Base-by-base conservation (phyloP, 345 rosid species). In the Gossypium turneri region DNA sequence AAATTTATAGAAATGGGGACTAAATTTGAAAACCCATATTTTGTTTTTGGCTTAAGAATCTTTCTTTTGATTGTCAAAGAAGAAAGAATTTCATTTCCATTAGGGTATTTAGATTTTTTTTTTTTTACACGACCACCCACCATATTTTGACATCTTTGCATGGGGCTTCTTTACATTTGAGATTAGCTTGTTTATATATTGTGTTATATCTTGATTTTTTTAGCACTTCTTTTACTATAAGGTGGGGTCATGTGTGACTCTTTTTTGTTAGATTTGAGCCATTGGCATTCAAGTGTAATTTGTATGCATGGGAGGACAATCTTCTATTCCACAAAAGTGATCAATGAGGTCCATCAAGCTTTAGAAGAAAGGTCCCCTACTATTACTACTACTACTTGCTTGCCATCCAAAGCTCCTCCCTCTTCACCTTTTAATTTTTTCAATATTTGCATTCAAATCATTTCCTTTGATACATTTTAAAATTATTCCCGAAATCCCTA, bases 311-410 rank as follows among this genome's bases (percentile, higher is more conserved):
- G 70, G 75, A 68, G 79, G 80, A 84, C 94, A 90, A 87, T 89
- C 92, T 90, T 90, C 89, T 79, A 81, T 84, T 82, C 98, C 84
- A 91, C 92, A 83, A 94, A 91, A 93, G 98, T 72, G 84, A 75
- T 69, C 27, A 75, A 72, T 80, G 51, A 82, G 84, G 79, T 86
- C 88, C 84, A 84, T 29, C 78, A 79, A 76, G 79, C 87, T 84
- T 87, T 81, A 81, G 75, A 75, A 78, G 65, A 79, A 58, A 57
- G 64, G 64, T 59, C 64, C 64, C 64, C 64, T 12, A 59, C 64
- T 50, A 8, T 5, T 55, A 1, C 88, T 48, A 27, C 52, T 90
- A 85, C 86, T 50, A 24, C 41, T 57, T 66, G 50, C 67, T 34
- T 73, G 50, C 41, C 80, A 70, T 74, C 76, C 72, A 80, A 85